Percentiles rank a stretch among this genome's conserved stretches.
phyloP scores from a whole-genome alignment of 1,139 yeast genomes.

The Yamadazyma trypodendri region DNA sequence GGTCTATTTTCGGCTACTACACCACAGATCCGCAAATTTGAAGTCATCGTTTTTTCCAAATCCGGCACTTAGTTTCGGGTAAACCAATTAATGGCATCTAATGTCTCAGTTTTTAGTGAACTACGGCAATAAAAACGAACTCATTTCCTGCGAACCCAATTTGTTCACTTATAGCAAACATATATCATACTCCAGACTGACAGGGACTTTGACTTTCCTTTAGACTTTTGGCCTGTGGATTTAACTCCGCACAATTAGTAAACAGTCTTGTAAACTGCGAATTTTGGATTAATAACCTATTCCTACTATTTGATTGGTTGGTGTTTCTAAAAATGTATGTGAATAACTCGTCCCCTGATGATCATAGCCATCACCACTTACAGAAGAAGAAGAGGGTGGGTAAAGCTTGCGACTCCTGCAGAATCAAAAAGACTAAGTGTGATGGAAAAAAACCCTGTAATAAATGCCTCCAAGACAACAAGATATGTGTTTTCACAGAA shows the following conservation, averaged over 20 bases:
- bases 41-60: not conserved
- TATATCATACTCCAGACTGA: no score
- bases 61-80: not conserved
- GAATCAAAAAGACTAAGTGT: conserved; percentile 73
- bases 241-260: not conserved
- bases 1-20: not conserved
- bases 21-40: not conserved
- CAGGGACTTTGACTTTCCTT: not conserved
- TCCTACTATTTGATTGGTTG: not conserved
- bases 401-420: conserved; percentile 79
- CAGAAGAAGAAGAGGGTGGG: conserved; percentile 68
- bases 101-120: not conserved
- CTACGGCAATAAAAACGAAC: not conserved
- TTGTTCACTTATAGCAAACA: not conserved
- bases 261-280: not conserved
- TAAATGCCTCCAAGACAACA: conserved; percentile 66
- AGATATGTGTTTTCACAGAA: conserved; percentile 73
- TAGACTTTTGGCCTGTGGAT: no score
- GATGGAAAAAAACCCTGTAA: conserved; percentile 78
- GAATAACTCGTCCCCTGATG: conserved; percentile 16
- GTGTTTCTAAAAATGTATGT: conserved; percentile 6
- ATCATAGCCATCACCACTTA: conserved; percentile 14
- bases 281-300: not conserved
- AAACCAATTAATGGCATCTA: not conserved
- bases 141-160: not conserved